phyloP scores from a whole-genome alignment of 2,329 filamentous ascomycete species.

The Aspergillus glaucus region DNA sequence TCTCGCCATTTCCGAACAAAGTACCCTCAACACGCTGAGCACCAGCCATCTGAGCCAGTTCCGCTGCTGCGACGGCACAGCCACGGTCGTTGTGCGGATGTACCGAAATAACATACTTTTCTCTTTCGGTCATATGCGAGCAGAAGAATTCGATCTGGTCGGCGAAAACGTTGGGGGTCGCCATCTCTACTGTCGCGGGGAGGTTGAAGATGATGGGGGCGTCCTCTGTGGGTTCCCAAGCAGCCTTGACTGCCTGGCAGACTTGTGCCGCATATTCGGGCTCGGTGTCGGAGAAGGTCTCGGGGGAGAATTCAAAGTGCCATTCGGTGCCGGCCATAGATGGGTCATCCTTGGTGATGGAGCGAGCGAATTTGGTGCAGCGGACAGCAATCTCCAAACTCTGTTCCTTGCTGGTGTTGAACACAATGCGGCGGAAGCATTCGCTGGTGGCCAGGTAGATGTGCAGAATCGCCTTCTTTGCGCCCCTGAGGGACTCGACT shows the following conservation, averaged over 20 bases:
- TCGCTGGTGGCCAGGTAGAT: slow-evolving; percentile 94
- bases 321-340: slow-evolving; percentile 50
- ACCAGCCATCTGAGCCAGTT: slow-evolving; percentile 92
- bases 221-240: slow-evolving; percentile 76
- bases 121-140: slow-evolving; percentile 71
- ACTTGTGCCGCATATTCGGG: slow-evolving; percentile 76
- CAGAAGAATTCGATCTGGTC: slow-evolving; percentile 97
- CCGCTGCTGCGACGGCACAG: slow-evolving; percentile 80
- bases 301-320: slow-evolving; percentile 46
- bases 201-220: slow-evolving; percentile 94
- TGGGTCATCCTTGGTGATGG: slow-evolving; percentile 77
- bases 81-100: slow-evolving; percentile 95
- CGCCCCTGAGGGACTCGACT: slow-evolving; percentile 78
- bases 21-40: slow-evolving; percentile 92
- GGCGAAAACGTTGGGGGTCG: slow-evolving; percentile 90
- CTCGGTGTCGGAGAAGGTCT: slow-evolving; percentile 78
- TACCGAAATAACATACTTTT: slow-evolving; percentile 81
- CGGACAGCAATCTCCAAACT: slow-evolving; percentile 73
- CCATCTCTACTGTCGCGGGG: slow-evolving; percentile 90
- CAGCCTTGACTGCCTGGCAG: slow-evolving; percentile 88
- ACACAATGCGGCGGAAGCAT: slow-evolving; percentile 89
- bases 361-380: slow-evolving; percentile 79
- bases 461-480: slow-evolving; percentile 91
- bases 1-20: slow-evolving; percentile 88
- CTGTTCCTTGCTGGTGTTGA: slow-evolving; percentile 78